Evolutionary conservation across 2,329 filamentous ascomycete genomes (phyloP).

Genomic region (Laburnicola sp.): DNA sequence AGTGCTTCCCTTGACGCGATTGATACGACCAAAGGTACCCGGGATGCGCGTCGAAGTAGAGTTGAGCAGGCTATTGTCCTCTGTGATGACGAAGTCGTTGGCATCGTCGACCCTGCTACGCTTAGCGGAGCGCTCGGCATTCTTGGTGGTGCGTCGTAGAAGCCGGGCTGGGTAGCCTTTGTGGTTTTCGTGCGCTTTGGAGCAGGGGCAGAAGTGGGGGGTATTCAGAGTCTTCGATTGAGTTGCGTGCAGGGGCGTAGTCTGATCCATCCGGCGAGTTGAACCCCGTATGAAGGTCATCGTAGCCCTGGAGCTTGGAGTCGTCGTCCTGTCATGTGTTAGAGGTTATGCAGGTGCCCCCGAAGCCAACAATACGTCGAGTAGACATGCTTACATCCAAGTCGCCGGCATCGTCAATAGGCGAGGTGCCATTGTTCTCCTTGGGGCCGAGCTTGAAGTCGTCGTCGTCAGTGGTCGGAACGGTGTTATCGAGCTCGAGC

Average conservation of each 20-base stretch:
- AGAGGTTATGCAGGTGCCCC: not conserved
- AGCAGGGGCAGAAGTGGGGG: not conserved
- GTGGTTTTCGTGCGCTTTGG: not conserved
- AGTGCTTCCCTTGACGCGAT: slow-evolving; percentile 37
- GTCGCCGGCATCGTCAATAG: not conserved
- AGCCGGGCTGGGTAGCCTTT: slow-evolving; percentile 19
- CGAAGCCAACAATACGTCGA: too few relatives aligned
- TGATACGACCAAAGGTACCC: slow-evolving; percentile 30
- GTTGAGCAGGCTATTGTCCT: slow-evolving; percentile 16
- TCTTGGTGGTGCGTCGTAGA: slow-evolving; percentile 7
- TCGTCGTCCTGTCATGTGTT: slow-evolving; percentile 13
- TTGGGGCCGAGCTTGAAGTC: too few relatives aligned
- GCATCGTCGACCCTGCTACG: slow-evolving; percentile 16
- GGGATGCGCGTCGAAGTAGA: slow-evolving; percentile 17
- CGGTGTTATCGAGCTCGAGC: not conserved
- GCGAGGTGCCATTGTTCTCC: too few relatives aligned
- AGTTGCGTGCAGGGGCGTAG: too few relatives aligned
- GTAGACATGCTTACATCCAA: not conserved
- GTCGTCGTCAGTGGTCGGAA: not conserved
- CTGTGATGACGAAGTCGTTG: slow-evolving; percentile 29
- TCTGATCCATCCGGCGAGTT: slow-evolving; percentile 11
- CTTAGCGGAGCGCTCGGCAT: slow-evolving; percentile 15
- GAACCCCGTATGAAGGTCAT: slow-evolving; percentile 11
- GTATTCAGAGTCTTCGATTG: slow-evolving; percentile 13
- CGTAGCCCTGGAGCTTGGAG: slow-evolving; percentile 24